These are phyloP conservation scores for Cladosporium sp. DNA, from an alignment of 2,329 filamentous ascomycete genomes.

Conservation along the genomic window DNA sequence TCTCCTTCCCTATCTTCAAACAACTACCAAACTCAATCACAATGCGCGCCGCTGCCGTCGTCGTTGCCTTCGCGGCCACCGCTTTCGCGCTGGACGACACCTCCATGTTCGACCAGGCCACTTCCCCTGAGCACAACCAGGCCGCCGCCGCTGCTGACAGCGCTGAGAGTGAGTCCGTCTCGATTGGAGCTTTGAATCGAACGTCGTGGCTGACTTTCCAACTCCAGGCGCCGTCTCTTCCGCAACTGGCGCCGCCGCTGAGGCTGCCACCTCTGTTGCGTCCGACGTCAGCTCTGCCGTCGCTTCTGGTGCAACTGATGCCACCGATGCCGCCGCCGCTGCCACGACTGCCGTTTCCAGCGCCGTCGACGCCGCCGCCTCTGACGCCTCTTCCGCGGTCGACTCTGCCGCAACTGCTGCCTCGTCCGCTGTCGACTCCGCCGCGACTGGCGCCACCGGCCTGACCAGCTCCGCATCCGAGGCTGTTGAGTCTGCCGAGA, in stretches of 20 bases:
- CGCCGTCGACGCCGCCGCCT: not conserved
- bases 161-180: not conserved
- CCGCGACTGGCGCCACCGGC: not conserved
- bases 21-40: constrained; percentile 11
- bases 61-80: constrained; percentile 13
- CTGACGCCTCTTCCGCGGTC: not conserved
- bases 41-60: constrained; percentile 12
- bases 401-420: not conserved
- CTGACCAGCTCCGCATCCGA: not conserved
- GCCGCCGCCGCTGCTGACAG: not conserved
- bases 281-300: constrained; percentile 1
- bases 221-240: not conserved
- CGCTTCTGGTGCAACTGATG: not conserved
- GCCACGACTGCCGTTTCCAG: not conserved
- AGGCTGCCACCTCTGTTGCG: not conserved
- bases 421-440: constrained; percentile 4
- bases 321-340: not conserved
- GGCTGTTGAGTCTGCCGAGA: not conserved
- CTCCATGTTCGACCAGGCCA: constrained; percentile 5
- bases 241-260: not conserved
- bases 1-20: not conserved
- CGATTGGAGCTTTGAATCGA: not conserved
- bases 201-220: not conserved
- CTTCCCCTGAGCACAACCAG: not conserved
- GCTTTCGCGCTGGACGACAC: constrained; percentile 8